Percentiles rank a stretch among this genome's conserved stretches.
Conservation (phyloP, 139 green algal genomes). For the Pseudopediastrum boryanum region DNA sequence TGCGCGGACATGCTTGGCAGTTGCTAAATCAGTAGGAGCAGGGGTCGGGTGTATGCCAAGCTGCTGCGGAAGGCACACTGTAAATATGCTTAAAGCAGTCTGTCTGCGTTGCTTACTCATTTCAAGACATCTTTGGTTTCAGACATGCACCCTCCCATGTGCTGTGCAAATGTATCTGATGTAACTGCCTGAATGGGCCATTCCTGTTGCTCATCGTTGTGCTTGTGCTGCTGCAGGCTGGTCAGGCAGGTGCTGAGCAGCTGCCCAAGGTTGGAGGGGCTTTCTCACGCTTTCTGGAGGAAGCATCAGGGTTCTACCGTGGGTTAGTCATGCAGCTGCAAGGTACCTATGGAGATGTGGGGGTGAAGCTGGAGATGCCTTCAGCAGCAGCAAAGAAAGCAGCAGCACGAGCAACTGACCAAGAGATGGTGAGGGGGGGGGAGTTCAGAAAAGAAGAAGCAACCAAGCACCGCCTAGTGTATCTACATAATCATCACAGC, state of each 20-base stretch:
- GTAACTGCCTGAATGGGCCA: too few relatives aligned
- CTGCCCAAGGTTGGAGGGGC: constrained; percentile 33
- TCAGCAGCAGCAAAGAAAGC: background rate
- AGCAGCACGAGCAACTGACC: too few relatives aligned
- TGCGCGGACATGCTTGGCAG: background rate
- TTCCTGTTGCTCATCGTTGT: too few relatives aligned
- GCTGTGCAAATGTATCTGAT: too few relatives aligned
- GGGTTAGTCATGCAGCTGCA: constrained; percentile 63
- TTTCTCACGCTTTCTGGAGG: constrained; percentile 70
- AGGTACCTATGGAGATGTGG: constrained; percentile 36
- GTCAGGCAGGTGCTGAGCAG: constrained; percentile 19
- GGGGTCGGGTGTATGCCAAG: background rate
- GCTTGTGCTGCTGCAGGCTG: constrained; percentile 8
- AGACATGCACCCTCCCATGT: too few relatives aligned
- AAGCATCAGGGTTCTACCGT: constrained; percentile 67
- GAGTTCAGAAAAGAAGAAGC: too few relatives aligned
- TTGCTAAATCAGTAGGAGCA: background rate
- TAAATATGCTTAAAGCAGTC: background rate
- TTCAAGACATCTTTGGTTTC: background rate
- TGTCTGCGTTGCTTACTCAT: background rate
- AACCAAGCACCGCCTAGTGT: too few relatives aligned
- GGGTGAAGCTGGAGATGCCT: constrained; percentile 34
- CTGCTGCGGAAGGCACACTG: background rate
- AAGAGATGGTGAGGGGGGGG: too few relatives aligned
- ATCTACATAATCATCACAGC: too few relatives aligned